Conservation (phyloP, 768 basidiomycete genomes). For the Vishniacozyma victoriae region DNA sequence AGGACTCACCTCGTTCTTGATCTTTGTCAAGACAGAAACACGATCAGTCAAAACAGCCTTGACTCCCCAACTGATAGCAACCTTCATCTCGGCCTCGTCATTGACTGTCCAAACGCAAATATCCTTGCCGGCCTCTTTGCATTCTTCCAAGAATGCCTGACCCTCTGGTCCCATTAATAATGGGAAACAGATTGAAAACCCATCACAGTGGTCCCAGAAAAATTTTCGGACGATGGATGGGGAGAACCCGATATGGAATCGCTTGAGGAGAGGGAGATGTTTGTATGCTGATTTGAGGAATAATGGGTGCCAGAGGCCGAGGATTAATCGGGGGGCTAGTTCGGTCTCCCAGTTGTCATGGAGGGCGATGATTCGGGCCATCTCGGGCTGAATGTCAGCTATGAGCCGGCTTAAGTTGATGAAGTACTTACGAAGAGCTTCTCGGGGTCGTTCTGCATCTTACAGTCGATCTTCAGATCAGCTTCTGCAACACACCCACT, state of each 20-base stretch:
- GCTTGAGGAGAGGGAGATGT: slow-evolving; percentile 38
- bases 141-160: slow-evolving; percentile 43
- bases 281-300: slow-evolving; percentile 42
- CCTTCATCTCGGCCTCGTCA: slow-evolving; percentile 41
- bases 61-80: slow-evolving; percentile 43
- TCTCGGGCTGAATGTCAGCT: slow-evolving; percentile 34
- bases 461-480: slow-evolving; percentile 45
- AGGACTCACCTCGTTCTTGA: slow-evolving; percentile 36
- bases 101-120: slow-evolving; percentile 96
- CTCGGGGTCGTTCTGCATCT: slow-evolving; percentile 46
- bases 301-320: slow-evolving; percentile 49
- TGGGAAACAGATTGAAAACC: slow-evolving; percentile 44
- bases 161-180: slow-evolving; percentile 40
- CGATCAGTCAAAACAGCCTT: slow-evolving; percentile 46
- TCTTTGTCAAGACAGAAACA: slow-evolving; percentile 30
- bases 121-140: slow-evolving; percentile 58
- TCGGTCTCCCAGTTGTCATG: slow-evolving; percentile 26
- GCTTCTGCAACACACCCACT: neutral
- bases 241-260: slow-evolving; percentile 47
- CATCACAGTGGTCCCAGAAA: slow-evolving; percentile 45
- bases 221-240: slow-evolving; percentile 37
- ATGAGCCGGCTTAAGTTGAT: neutral
- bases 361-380: slow-evolving; percentile 41
- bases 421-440: slow-evolving; percentile 36
- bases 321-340: slow-evolving; percentile 43